Base-by-base conservation (phyloP, 345 rosid species). In the Eucalyptus sideroxylon region DNA sequence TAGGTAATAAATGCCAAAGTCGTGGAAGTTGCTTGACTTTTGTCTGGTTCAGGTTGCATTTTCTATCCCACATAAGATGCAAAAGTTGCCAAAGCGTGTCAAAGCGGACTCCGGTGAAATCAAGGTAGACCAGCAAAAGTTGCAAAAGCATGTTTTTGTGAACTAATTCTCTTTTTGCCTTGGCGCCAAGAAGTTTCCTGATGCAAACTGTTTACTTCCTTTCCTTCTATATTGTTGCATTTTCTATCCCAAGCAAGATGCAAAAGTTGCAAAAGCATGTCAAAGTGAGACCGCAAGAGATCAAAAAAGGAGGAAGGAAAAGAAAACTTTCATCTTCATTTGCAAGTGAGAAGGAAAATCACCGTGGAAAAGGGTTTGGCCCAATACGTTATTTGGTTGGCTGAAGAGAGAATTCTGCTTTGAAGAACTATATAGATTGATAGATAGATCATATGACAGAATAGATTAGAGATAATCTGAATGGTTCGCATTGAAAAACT, bases 401-500 rank as follows among this genome's bases (percentile, higher is more conserved):
- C 31, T 60, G 65, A 59, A 11, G 69, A 62, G 17, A 30, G 69
- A 62, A 62, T 62, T 62, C 69, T 27, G 0, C 69, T 6, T 30
- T 62, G 69, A 62, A 1, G 69, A 62, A 27, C 69, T 62, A 13
- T 12, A 13, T 30, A 59, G 69, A 62, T 13, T 1, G 31, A 62
- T 62, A 30, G 0, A 62, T 62, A 30, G 34, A 62, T 30, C 34
- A 12, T 14, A 27, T 4, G 6, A 13, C 17, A 30, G 0, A 62
- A 27, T 14, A 62, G 5, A 4, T 13, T 12, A 62, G 69, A 62
- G 17, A 62, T 1, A 62, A 62, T 30, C 16, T 1, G 0, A 62
- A 27, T 62, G 5, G 0, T 30, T 30, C 1, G 17, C 34, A 30
- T 3, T 2, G 3, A 62, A 62, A 62, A 62, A 30, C 0, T 62